Percentiles rank a stretch among this genome's conserved stretches.
These are phyloP conservation scores for Euphorbia tirucalli DNA, from an alignment of 345 rosid genomes.

Conservation along the genomic window DNA sequence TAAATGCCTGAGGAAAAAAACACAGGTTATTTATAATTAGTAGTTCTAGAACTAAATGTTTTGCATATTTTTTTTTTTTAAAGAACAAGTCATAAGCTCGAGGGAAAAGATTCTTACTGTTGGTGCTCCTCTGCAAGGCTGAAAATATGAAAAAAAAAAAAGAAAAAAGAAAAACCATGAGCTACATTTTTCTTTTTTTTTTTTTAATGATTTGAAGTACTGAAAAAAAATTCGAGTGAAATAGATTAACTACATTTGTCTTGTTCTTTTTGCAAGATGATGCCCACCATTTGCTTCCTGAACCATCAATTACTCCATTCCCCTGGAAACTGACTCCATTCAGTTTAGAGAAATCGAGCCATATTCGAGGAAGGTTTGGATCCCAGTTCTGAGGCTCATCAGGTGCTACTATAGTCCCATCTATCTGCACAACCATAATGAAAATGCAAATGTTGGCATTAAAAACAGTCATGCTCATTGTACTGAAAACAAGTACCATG, in stretches of 20 bases:
- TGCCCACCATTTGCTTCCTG: slow-evolving; percentile 99
- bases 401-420: slow-evolving; percentile 92
- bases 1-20: slow-evolving; percentile 57
- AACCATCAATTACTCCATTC: slow-evolving; percentile 86
- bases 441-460: background rate
- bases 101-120: slow-evolving; percentile 46
- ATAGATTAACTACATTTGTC: slow-evolving; percentile 7
- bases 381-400: slow-evolving; percentile 87
- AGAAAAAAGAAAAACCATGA: slow-evolving; percentile 15
- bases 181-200: slow-evolving; percentile 21
- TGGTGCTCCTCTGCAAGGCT: slow-evolving; percentile 96
- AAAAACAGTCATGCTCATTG: background rate
- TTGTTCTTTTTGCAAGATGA: slow-evolving; percentile 95
- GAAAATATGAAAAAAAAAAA: slow-evolving; percentile 29
- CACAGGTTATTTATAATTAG: background rate
- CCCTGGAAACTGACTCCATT: slow-evolving; percentile 76
- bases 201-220: slow-evolving; percentile 15
- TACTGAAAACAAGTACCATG: background rate
- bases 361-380: slow-evolving; percentile 52
- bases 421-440: slow-evolving; percentile 53
- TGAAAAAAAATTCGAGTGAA: slow-evolving; percentile 11
- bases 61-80: slow-evolving; percentile 9
- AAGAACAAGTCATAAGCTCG: slow-evolving; percentile 12
- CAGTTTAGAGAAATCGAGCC: slow-evolving; percentile 90
- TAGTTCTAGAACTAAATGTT: background rate